phyloP scores from a whole-genome alignment of 768 basidiomycete species.

The Amanita thiersii region DNA sequence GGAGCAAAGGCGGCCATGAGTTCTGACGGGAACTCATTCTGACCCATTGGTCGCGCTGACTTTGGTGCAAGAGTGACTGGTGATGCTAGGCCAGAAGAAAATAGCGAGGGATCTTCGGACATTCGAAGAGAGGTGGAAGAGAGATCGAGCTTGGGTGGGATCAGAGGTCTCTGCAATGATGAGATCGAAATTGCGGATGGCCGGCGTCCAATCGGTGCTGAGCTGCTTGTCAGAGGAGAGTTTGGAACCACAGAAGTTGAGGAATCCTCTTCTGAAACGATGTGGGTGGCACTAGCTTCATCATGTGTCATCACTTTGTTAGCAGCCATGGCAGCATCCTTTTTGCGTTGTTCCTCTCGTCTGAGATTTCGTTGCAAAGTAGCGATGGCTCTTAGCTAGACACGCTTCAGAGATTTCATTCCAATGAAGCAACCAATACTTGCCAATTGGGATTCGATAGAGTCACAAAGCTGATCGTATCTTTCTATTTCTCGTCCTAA shows the following conservation, averaged over 20 bases:
- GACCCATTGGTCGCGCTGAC: slow-evolving; percentile 55
- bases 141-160: slow-evolving; percentile 75
- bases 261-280: slow-evolving; percentile 3
- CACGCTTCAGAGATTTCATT: not conserved
- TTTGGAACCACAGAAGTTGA: not conserved
- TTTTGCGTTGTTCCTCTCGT: slow-evolving; percentile 51
- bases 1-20: slow-evolving; percentile 57
- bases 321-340: slow-evolving; percentile 12
- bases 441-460: slow-evolving; percentile 66
- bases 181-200: slow-evolving; percentile 76
- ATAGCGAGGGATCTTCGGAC: slow-evolving; percentile 47
- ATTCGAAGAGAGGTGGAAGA: slow-evolving; percentile 62
- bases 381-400: slow-evolving; percentile 61
- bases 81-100: slow-evolving; percentile 56
- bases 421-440: slow-evolving; percentile 16
- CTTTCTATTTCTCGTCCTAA: slow-evolving; percentile 70
- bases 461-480: slow-evolving; percentile 75
- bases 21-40: slow-evolving; percentile 51
- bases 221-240: slow-evolving; percentile 22
- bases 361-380: slow-evolving; percentile 64
- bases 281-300: slow-evolving; percentile 23
- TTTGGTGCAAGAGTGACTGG: slow-evolving; percentile 80
- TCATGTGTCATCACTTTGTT: slow-evolving; percentile 23
- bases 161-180: slow-evolving; percentile 62
- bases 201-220: slow-evolving; percentile 36